Evolutionary conservation across 139 green algal species (phyloP).

Genomic region (Deuterostichococcus epilithicus): DNA sequence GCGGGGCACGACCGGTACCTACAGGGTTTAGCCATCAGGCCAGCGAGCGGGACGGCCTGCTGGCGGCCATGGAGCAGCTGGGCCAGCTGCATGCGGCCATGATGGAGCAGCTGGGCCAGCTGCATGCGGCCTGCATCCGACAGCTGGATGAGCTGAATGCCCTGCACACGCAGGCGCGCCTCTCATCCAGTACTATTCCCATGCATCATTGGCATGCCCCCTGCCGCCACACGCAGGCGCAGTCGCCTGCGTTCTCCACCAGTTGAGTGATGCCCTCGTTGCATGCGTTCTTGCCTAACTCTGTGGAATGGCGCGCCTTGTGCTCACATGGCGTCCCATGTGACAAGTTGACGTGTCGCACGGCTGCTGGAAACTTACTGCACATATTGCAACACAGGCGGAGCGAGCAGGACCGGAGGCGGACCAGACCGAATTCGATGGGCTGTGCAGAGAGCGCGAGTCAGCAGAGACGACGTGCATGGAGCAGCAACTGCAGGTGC

Average conservation of each 20-base stretch:
- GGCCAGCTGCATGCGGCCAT: not conserved
- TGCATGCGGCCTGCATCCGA: not conserved
- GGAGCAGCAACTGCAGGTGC: not conserved
- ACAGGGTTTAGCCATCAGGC: not conserved
- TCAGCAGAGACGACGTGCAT: not conserved
- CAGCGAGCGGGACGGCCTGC: not conserved
- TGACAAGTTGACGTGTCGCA: too few species aligned
- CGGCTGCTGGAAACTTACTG: too few species aligned
- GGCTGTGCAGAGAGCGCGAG: not conserved
- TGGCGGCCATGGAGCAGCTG: not conserved
- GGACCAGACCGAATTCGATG: not conserved
- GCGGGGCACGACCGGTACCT: not conserved
- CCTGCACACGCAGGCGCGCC: not conserved
- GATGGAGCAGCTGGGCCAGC: not conserved
- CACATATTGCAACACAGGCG: not conserved
- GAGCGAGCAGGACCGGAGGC: not conserved
- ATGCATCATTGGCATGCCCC: too few species aligned
- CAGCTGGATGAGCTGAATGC: not conserved
- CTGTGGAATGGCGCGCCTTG: too few species aligned
- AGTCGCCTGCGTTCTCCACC: too few species aligned
- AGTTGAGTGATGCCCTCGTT: too few species aligned
- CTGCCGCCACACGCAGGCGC: too few species aligned
- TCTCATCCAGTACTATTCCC: too few species aligned
- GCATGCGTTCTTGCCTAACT: too few species aligned
- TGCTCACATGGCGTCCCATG: too few species aligned